Base-by-base conservation (phyloP, 352 stramenopile species). In the Phytophthora cactorum region DNA sequence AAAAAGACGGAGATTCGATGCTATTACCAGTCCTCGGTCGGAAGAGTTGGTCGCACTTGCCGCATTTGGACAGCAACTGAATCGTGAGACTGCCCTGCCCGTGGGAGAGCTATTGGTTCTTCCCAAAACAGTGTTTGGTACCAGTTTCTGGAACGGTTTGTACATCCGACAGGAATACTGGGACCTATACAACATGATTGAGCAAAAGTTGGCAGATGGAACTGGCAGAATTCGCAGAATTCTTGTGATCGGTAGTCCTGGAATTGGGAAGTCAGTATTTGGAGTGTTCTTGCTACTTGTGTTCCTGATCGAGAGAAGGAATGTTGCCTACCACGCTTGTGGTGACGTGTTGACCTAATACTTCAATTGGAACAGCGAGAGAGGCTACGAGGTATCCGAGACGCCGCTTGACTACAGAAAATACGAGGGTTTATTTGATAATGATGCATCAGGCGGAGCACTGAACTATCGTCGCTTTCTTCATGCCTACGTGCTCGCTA, bases 111-210 rank as follows among this genome's bases (percentile, higher is more conserved):
- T 22, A 46, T n/a, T 57, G 7, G 14, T 4, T 2, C 22, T 22
- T 10, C 29, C 32, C 25, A 22, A 28, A 17, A 34, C 5, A 58
- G 2, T 64, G 4, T 51, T 60, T 11, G 10, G 50, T 46, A 56
- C 28, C 25, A 39, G 0, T 17, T 27, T 66, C 7, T 0, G 25
- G 10, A 45, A 71, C 3, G 58, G 52, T 4, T 60, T 73, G 59
- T 73, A 65, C 41, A 52, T 73, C 31, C 59, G 59, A 52, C 52
- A 68, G 41, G 65, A 73, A 27, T 68, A 73, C 58, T 68, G 45
- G 65, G 58, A 64, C 14, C 52, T 68, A 9, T n/a, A 63, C 14
- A 4, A 51, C 3, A 61, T 65, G 0, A 68, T 72, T 25, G 11
- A 39, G 29, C 0, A 56, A 29, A 2, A 27, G 50, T 44, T 72